Evolutionary conservation across 495 filamentous ascomycete species (phyloP).

Genomic region (Hypoxylon subgilvum): DNA sequence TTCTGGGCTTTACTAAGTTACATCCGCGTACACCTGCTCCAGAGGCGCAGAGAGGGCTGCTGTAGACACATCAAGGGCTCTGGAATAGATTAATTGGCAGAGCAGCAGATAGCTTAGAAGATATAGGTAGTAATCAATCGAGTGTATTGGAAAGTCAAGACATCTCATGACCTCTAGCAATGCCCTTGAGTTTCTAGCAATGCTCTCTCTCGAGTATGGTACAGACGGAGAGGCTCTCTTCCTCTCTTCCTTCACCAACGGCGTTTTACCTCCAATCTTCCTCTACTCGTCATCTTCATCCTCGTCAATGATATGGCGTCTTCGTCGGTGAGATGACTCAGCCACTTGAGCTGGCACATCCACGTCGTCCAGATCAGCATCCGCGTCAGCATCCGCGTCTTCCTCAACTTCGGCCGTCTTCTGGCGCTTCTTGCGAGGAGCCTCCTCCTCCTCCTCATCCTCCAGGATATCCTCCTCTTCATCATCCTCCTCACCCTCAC

Average conservation of each 20-base stretch:
- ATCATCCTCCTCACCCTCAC: conserved; percentile 64
- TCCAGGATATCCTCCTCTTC: conserved; percentile 60
- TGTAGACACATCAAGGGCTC: no score
- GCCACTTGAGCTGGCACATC: conserved; percentile 45
- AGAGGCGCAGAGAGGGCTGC: no score
- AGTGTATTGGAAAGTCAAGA: conserved; percentile 4
- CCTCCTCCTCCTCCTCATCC: conserved; percentile 56
- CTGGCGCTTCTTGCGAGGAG: conserved; percentile 55
- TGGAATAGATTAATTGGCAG: no score
- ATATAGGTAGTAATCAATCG: not conserved
- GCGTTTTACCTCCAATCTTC: not conserved
- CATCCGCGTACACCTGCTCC: no score
- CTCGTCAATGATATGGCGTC: conserved; percentile 54
- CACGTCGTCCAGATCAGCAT: conserved; percentile 53
- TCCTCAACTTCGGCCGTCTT: conserved; percentile 56
- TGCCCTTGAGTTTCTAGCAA: not conserved
- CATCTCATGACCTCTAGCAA: not conserved
- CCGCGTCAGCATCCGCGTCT: conserved; percentile 48
- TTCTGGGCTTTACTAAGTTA: no score
- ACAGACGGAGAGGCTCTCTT: conserved; percentile 6
- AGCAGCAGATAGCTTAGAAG: no score
- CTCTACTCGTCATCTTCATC: conserved; percentile 55
- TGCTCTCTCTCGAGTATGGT: conserved; percentile 10
- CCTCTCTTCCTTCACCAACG: not conserved
- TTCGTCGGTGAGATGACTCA: conserved; percentile 42